These are phyloP conservation scores for Jacaranda copaia DNA, from an alignment of 257 asterid genomes.

Conservation along the genomic window DNA sequence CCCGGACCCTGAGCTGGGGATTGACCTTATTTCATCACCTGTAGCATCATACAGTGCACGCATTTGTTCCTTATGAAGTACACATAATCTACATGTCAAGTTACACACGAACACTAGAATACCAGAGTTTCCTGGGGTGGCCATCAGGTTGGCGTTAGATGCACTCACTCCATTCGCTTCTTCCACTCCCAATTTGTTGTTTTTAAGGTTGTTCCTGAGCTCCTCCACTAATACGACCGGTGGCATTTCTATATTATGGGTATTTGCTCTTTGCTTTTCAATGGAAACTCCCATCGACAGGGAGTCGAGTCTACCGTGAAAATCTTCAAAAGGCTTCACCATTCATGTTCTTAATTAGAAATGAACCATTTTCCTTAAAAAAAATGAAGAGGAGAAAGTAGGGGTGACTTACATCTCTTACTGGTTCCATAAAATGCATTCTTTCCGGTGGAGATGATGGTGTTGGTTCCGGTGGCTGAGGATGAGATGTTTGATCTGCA, in stretches of 20 bases:
- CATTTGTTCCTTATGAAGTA: conserved; percentile 26
- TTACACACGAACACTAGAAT: conserved; percentile 27
- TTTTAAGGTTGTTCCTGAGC: conserved; percentile 51
- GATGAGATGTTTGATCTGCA: conserved; percentile 62
- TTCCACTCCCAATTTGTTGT: conserved; percentile 34
- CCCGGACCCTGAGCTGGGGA: conserved; percentile 89
- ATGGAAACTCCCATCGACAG: conserved; percentile 48
- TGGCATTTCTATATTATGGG: conserved; percentile 39
- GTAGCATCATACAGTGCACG: conserved; percentile 30
- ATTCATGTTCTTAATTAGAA: conserved; percentile 48
- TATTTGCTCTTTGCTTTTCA: conserved; percentile 67
- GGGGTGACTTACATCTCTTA: conserved; percentile 58
- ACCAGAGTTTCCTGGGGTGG: conserved; percentile 82
- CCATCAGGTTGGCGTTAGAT: conserved; percentile 51
- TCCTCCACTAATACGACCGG: conserved; percentile 58
- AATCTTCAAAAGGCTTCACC: conserved; percentile 68
- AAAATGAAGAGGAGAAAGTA: background rate
- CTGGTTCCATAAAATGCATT: conserved; percentile 49
- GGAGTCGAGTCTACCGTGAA: conserved; percentile 54
- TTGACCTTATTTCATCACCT: conserved; percentile 71
- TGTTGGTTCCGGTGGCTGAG: conserved; percentile 72
- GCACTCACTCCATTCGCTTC: conserved; percentile 51
- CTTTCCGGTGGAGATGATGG: conserved; percentile 67
- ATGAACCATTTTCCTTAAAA: background rate
- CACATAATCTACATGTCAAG: background rate